Base-by-base conservation (phyloP, 2,329 filamentous ascomycete species). In the Ambrosiella xylebori region DNA sequence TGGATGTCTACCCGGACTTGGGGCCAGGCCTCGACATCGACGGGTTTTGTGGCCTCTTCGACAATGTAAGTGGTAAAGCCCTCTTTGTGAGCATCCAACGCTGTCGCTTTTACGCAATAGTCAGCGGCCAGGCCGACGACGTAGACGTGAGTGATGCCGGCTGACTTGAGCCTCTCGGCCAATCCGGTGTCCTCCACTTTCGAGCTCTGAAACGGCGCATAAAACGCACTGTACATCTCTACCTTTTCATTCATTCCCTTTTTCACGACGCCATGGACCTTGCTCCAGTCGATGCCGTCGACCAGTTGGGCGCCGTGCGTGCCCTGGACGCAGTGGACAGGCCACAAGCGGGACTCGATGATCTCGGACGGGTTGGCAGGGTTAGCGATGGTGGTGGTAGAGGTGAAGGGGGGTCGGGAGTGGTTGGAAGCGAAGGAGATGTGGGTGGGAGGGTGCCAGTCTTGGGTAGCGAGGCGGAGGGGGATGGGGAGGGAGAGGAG, bases 141-240 rank as follows among this genome's bases (percentile, higher is more conserved):
- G 68, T 84, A 96, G 5, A 96, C 86, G 68, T 65, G 79, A 5
- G 86, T 88, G 36, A 95, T 73, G 0, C 71, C 73, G 13, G 72
- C 72, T 2, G 73, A 73, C 56, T 69, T 75, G 63, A 98, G 68
- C 53, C 74, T 66, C 1, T 66, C 71, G 1, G 76, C 77, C 35
- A 97, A 72, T 12, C 82, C 82, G 65, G 79, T 83, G 64, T 83
- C 80, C 35, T 72, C 73, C 12, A 85, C 73, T 38, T 71, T 71
- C 1, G 82, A 81, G 5, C 75, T 75, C 44, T 70, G 70, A 64
- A 96, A 91, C 0, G 87, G 86, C 66, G 90, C 86, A 61, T 84
- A 84, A 65, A 98, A 97, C 0, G 85, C 89, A 61, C 85, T 91
- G 71, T 96, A 97, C 86, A 96, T 95, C 70, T 98, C 93, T 1